phyloP scores from a whole-genome alignment of 163 green algal genomes.

The Scenedesmus sp. region DNA sequence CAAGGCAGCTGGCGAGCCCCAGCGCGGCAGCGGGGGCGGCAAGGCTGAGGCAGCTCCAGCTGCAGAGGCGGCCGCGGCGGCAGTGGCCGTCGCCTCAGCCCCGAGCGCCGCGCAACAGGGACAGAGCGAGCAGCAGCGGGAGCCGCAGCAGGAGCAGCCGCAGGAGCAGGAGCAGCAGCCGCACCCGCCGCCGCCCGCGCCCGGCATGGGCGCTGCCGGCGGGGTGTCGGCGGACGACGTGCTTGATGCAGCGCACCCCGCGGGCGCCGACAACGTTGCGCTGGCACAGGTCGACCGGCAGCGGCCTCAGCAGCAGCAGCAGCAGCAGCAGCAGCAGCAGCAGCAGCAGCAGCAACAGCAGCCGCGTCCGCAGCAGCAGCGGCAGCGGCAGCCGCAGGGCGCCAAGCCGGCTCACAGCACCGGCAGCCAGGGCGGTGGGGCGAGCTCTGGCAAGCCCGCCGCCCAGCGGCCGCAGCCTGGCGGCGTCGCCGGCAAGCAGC shows the following conservation, averaged over 20 bases:
- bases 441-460: too few relatives aligned
- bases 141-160: constrained; percentile 7
- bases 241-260: too few relatives aligned
- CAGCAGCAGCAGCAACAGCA: not conserved
- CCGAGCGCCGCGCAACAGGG: too few relatives aligned
- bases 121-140: not conserved
- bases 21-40: constrained; percentile 3
- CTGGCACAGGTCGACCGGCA: too few relatives aligned
- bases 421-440: not conserved
- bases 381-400: not conserved
- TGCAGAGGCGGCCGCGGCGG: too few relatives aligned
- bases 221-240: too few relatives aligned
- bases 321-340: not conserved
- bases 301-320: not conserved
- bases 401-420: not conserved
- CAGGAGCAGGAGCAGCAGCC: not conserved
- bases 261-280: too few relatives aligned
- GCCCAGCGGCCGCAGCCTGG: too few relatives aligned
- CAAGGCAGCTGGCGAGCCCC: not conserved
- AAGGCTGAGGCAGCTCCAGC: not conserved
- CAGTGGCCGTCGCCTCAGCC: too few relatives aligned
- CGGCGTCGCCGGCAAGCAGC: too few relatives aligned
- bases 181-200: not conserved
- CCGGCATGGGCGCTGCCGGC: not conserved
- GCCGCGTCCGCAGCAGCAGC: not conserved